Conservation (phyloP, 768 basidiomycete genomes). For the Chalciporus chontae region DNA sequence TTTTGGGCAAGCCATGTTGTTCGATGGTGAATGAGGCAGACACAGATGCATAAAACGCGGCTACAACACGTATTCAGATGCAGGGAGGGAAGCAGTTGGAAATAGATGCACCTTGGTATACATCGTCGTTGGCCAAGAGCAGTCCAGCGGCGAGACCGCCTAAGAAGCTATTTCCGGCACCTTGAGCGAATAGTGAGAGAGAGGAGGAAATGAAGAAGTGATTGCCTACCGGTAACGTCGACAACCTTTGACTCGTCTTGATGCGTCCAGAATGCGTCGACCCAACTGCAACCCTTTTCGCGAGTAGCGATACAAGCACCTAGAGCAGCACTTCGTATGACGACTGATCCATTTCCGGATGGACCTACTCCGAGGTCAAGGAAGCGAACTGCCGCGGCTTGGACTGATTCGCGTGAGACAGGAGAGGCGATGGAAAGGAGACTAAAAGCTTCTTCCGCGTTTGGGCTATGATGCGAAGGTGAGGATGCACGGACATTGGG, state of each 20-base stretch:
- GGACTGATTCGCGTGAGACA: constrained; percentile 48
- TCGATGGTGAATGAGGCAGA: constrained; percentile 83
- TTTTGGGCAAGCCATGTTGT: constrained; percentile 68
- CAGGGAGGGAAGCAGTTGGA: constrained; percentile 3
- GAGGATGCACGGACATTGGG: not conserved
- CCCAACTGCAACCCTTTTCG: constrained; percentile 49
- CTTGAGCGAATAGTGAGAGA: constrained; percentile 33
- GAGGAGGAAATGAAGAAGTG: not conserved
- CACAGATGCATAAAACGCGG: constrained; percentile 69
- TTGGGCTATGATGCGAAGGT: constrained; percentile 52
- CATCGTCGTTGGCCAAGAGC: constrained; percentile 47
- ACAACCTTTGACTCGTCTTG: constrained; percentile 48
- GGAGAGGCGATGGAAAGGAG: constrained; percentile 54
- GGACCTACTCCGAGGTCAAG: constrained; percentile 56
- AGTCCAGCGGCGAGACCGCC: constrained; percentile 82
- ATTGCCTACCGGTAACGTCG: constrained; percentile 71
- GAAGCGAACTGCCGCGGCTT: constrained; percentile 63
- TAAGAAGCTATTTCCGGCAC: constrained; percentile 89
- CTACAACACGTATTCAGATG: constrained; percentile 36
- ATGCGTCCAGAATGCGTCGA: constrained; percentile 71
- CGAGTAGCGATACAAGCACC: constrained; percentile 64
- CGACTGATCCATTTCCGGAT: constrained; percentile 50
- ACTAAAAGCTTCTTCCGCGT: constrained; percentile 77
- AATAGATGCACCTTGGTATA: constrained; percentile 56
- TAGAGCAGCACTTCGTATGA: constrained; percentile 72